phyloP scores from a whole-genome alignment of 139 green algal genomes.

The Medakamo hakoo region DNA sequence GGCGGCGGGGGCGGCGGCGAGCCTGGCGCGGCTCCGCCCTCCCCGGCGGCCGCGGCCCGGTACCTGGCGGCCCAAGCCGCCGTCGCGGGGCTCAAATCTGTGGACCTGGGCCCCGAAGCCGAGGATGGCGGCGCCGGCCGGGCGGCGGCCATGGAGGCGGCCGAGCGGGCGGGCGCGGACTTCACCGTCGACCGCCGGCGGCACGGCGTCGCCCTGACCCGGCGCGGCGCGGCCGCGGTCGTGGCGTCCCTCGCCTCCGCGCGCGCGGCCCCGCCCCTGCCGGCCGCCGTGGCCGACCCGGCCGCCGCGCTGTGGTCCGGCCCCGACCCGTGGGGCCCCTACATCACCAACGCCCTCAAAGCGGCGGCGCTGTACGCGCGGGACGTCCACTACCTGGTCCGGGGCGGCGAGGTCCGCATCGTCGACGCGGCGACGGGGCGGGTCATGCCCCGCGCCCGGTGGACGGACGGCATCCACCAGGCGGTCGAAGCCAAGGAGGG shows the following conservation, averaged over 20 bases:
- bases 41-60: background rate
- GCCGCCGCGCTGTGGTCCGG: constrained; percentile 5
- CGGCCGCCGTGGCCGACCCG: constrained; percentile 10
- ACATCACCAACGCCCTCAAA: constrained; percentile 28
- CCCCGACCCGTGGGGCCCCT: constrained; percentile 26
- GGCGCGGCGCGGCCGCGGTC: constrained; percentile 12
- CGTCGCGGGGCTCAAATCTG: background rate
- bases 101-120: too few relatives aligned
- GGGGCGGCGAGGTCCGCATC: constrained; percentile 25
- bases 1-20: too few relatives aligned
- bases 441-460: constrained; percentile 21
- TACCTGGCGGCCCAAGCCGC: constrained; percentile 20
- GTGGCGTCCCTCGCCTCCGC: background rate
- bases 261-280: background rate
- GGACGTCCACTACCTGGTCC: constrained; percentile 53
- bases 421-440: constrained; percentile 42
- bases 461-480: constrained; percentile 46
- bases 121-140: too few relatives aligned
- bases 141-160: too few relatives aligned
- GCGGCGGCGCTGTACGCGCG: constrained; percentile 28
- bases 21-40: too few relatives aligned
- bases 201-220: constrained; percentile 14
- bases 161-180: constrained; percentile 6
- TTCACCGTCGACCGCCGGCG: constrained; percentile 15
- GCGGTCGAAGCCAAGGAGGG: constrained; percentile 60